phyloP scores from a whole-genome alignment of 768 basidiomycete species.

The Floccularia luteovirens region DNA sequence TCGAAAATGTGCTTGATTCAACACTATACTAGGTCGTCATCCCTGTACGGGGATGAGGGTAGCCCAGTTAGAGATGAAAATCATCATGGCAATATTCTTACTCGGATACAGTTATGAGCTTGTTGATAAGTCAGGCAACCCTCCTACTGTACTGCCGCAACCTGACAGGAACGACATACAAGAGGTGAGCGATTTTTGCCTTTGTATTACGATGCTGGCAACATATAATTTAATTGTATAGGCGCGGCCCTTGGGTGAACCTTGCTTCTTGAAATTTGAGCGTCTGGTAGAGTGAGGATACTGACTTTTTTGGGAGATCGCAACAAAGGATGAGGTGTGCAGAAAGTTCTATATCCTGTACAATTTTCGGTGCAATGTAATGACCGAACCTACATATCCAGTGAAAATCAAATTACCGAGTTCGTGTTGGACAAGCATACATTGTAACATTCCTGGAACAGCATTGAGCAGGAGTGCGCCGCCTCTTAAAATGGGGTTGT shows the following conservation, averaged over 20 bases:
- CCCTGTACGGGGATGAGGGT: conserved; percentile 29
- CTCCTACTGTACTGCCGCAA: conserved; percentile 12
- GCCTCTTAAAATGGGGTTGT: too few species aligned
- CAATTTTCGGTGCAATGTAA: too few species aligned
- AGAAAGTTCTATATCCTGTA: too few species aligned
- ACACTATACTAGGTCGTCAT: conserved; percentile 21
- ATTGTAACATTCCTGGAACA: too few species aligned
- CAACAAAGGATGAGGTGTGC: too few species aligned
- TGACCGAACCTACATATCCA: too few species aligned
- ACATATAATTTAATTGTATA: conserved; percentile 1
- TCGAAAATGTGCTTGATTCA: not conserved
- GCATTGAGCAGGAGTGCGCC: too few species aligned
- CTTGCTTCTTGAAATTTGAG: conserved; percentile 14
- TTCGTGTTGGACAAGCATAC: too few species aligned
- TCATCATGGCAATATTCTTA: conserved; percentile 24
- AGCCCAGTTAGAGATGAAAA: conserved; percentile 30
- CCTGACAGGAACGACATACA: conserved; percentile 25
- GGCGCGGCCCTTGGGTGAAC: conserved; percentile 14
- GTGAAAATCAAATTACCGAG: too few species aligned
- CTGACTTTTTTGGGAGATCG: too few species aligned
- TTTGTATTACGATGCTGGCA: not conserved
- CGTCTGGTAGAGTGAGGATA: conserved; percentile 12
- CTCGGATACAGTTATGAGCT: conserved; percentile 21
- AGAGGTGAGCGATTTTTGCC: conserved; percentile 12
- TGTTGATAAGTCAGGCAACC: conserved; percentile 21